Conservation (phyloP, 2,329 filamentous ascomycete genomes). For the Colletotrichum sp. region DNA sequence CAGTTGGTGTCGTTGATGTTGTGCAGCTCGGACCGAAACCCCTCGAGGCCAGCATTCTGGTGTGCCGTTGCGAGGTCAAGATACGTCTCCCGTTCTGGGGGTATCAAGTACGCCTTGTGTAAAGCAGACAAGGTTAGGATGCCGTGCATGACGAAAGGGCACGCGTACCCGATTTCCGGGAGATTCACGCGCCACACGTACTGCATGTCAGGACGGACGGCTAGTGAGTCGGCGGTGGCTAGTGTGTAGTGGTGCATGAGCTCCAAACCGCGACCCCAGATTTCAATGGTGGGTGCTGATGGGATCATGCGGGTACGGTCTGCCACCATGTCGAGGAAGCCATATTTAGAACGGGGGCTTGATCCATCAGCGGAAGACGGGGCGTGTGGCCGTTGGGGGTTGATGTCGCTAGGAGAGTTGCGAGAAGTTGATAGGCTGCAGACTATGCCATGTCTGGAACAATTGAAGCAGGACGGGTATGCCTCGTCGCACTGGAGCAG, state of each 20-base stretch:
- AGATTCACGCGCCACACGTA: conserved; percentile 31
- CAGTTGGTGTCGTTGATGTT: conserved; percentile 23
- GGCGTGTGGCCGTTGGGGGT: not conserved
- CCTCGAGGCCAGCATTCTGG: conserved; percentile 32
- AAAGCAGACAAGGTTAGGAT: conserved; percentile 32
- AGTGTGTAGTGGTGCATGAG: conserved; percentile 36
- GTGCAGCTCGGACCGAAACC: conserved; percentile 28
- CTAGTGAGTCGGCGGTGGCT: conserved; percentile 27
- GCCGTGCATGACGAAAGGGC: conserved; percentile 34
- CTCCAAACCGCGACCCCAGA: conserved; percentile 25
- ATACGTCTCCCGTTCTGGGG: conserved; percentile 27
- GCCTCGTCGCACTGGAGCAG: conserved; percentile 28
- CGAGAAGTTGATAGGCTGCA: conserved; percentile 29
- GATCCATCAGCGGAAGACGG: not conserved
- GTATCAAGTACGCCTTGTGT: conserved; percentile 34
- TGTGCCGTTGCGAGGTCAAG: conserved; percentile 32
- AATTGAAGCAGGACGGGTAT: conserved; percentile 34
- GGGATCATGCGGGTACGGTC: not conserved
- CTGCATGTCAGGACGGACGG: conserved; percentile 25
- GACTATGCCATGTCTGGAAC: conserved; percentile 29
- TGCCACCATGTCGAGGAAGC: not conserved
- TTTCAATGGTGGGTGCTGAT: not conserved
- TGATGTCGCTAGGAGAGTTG: not conserved
- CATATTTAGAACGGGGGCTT: not conserved
- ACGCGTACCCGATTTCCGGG: conserved; percentile 30